Conservation (phyloP, 495 filamentous ascomycete genomes). For the Penicillium crystallinum region DNA sequence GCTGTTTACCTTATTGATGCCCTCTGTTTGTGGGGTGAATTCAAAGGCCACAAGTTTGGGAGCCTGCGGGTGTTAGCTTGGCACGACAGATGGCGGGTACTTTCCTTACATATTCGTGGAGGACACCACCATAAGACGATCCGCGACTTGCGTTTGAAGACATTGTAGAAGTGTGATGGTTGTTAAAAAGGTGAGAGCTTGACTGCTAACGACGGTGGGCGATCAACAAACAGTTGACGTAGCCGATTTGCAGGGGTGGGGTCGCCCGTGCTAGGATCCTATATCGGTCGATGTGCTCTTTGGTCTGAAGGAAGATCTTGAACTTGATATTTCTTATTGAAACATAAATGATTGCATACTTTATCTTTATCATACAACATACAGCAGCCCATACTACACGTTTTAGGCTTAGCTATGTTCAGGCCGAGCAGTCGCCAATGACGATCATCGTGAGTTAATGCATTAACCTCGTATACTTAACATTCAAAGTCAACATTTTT, state of each 20-base stretch:
- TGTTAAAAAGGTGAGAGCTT: not conserved
- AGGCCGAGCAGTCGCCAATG: not conserved
- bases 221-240: conserved; percentile 8
- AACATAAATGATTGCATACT: too few relatives aligned
- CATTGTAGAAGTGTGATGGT: conserved; percentile 5
- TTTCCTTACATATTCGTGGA: conserved; percentile 38
- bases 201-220: not conserved
- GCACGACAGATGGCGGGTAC: not conserved
- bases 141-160: conserved; percentile 6
- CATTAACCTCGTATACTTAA: not conserved
- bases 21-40: conserved; percentile 31
- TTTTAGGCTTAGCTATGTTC: not conserved
- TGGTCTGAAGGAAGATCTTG: too few relatives aligned
- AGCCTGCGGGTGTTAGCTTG: conserved; percentile 32
- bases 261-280: not conserved
- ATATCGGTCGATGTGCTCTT: too few relatives aligned
- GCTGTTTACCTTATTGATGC: conserved; percentile 49
- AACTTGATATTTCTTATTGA: too few relatives aligned
- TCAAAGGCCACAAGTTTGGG: conserved; percentile 56
- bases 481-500: not conserved
- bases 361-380: not conserved
- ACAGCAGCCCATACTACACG: not conserved
- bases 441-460: not conserved
- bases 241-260: not conserved
- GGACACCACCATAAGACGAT: conserved; percentile 26